Evolutionary conservation across 2,329 filamentous ascomycete species (phyloP), one percentile per base, ranked within the genome.

Genomic region (Xylaria sp.): DNA sequence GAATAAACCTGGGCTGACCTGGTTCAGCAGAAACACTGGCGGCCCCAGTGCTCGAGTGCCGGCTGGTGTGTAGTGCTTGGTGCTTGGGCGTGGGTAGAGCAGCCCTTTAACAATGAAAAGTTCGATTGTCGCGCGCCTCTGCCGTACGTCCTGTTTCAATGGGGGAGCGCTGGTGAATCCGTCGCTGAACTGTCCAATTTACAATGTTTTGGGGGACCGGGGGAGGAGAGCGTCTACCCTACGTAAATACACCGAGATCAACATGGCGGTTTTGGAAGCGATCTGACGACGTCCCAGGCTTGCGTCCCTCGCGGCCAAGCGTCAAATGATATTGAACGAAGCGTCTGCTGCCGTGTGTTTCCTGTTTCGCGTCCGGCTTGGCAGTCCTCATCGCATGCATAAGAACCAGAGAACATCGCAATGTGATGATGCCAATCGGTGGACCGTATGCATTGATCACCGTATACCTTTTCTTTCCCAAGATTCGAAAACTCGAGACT

Each of bases 361-460:
- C 54, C 58, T 56, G 61, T 63, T 62, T 63, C 59, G 54, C 52
- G 46, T 42, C 46, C 34, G 48, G 39, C 59, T 63, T 63, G 61
- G 61, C 61, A 39, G 48, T 48, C 34, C 20, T 48, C 19, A 46
- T 40, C 38, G 39, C 39, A 20, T 59, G 53, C 54, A 56, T 57
- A 57, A 57, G n/a, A 34, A 16, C 42, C 37, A 37, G 29, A 52
- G 22, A 44, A 44, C 45, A 54, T 34, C 29, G 16, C 29, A 34
- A 34, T 50, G 54, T 50, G 48, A 52, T 18, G 57, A 60, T 57
- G 47, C 46, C 34, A 55, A 57, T 57, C 47, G 54, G 56, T 50
- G 50, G 56, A 59, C 56, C 56, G 11, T 34, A 34, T 34, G 29
- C 9, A 34, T 13, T 13, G 29, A 34, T 34, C 29, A 13, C 16